A percentile compares a stretch with the other conserved stretches of the same genome.
phyloP scores from a whole-genome alignment of 1,139 yeast genomes.

The Pneumocystis sp. region DNA sequence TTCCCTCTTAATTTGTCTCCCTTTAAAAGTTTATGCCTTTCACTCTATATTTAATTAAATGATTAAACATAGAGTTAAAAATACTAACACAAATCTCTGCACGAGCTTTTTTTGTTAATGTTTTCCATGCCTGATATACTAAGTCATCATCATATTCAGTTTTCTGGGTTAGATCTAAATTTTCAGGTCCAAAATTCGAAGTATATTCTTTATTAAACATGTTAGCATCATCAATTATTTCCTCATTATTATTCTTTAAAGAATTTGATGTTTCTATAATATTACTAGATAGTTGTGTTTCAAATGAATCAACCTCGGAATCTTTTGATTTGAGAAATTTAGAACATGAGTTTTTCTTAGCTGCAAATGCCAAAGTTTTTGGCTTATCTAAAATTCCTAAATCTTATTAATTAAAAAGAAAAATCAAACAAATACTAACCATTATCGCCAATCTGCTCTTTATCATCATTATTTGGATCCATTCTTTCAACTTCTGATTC shows the following conservation, averaged over 20 bases:
- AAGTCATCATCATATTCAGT: slow-evolving; percentile 14
- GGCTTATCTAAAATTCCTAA: background rate
- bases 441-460: background rate
- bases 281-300: background rate
- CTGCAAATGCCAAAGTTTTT: background rate
- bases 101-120: slow-evolving; percentile 2
- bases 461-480: slow-evolving; percentile 15
- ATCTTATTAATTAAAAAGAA: background rate
- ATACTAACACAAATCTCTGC: slow-evolving; percentile 8
- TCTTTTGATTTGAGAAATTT: background rate
- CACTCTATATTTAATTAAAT: background rate
- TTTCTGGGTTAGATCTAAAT: slow-evolving; percentile 14
- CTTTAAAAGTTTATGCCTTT: slow-evolving; percentile 2
- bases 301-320: background rate
- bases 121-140: slow-evolving; percentile 6
- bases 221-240: background rate
- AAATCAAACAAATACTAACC: background rate
- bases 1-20: slow-evolving; percentile 4
- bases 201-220: slow-evolving; percentile 17
- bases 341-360: background rate
- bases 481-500: slow-evolving; percentile 76
- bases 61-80: background rate
- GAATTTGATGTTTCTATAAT: background rate
- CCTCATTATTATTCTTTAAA: background rate
- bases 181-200: slow-evolving; percentile 25